These are phyloP conservation scores for Tuber indicum DNA, from an alignment of 495 filamentous ascomycete genomes.

Conservation along the genomic window DNA sequence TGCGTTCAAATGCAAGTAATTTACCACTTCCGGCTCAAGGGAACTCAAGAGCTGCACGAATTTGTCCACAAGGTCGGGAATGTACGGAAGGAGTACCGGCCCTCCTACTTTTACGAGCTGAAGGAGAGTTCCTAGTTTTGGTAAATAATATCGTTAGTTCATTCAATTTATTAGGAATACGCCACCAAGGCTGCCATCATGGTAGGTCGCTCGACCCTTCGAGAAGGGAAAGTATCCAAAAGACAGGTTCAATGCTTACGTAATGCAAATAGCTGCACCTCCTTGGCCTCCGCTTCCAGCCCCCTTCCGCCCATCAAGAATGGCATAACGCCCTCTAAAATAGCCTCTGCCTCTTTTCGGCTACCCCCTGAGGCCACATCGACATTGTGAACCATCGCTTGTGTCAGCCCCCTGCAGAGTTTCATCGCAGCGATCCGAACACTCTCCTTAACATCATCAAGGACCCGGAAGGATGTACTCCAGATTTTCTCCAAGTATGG, in stretches of 20 bases:
- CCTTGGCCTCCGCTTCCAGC: slow-evolving; percentile 76
- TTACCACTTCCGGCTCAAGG: slow-evolving; percentile 74
- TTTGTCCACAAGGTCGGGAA: slow-evolving; percentile 72
- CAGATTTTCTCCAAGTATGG: slow-evolving; percentile 79
- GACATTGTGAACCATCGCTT: slow-evolving; percentile 71
- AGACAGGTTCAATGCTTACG: slow-evolving; percentile 21
- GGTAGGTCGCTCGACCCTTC: neutral
- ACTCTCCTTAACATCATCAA: slow-evolving; percentile 91
- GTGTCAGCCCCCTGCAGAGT: slow-evolving; percentile 73
- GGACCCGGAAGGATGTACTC: slow-evolving; percentile 68
- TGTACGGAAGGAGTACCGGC: slow-evolving; percentile 65
- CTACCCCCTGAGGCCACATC: slow-evolving; percentile 78
- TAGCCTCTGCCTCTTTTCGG: slow-evolving; percentile 61
- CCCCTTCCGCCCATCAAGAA: slow-evolving; percentile 86
- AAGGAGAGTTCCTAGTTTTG: slow-evolving; percentile 58
- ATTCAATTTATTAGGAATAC: neutral
- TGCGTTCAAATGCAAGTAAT: slow-evolving; percentile 85
- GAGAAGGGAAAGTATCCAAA: neutral
- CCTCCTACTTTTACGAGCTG: slow-evolving; percentile 83
- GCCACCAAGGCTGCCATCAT: neutral
- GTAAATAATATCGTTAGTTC: slow-evolving; percentile 12
- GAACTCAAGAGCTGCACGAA: slow-evolving; percentile 74
- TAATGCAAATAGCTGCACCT: slow-evolving; percentile 59
- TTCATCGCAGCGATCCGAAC: slow-evolving; percentile 73
- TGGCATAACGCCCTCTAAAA: slow-evolving; percentile 77